Conservation (phyloP, 2,329 filamentous ascomycete genomes). For the Ophiocordyceps sinensis region DNA sequence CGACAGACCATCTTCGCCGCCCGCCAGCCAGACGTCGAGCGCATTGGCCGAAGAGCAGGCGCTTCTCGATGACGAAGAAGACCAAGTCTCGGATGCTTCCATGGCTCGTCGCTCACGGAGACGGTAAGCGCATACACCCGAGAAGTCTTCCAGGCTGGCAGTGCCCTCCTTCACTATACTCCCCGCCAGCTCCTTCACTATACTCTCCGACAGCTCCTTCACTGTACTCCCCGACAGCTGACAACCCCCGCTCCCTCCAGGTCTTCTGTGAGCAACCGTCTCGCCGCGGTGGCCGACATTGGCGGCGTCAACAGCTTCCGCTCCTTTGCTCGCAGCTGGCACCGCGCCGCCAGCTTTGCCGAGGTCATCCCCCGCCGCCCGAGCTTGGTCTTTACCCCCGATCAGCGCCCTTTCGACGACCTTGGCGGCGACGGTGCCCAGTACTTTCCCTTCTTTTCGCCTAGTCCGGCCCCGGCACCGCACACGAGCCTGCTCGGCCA, state of each 20-base stretch:
- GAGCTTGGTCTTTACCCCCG: slow-evolving; percentile 53
- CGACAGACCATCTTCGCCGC: slow-evolving; percentile 25
- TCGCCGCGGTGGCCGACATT: slow-evolving; percentile 50
- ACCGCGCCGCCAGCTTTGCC: slow-evolving; percentile 74
- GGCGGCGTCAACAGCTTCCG: slow-evolving; percentile 90
- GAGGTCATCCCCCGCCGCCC: slow-evolving; percentile 73
- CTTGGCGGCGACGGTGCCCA: slow-evolving; percentile 14
- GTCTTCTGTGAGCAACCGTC: slow-evolving; percentile 42
- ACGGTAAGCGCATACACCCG: slow-evolving; percentile 10
- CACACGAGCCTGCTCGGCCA: slow-evolving; percentile 32
- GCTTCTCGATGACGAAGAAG: slow-evolving; percentile 25
- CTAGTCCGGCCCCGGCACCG: not conserved
- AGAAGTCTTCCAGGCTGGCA: not conserved
- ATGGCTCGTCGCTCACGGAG: slow-evolving; percentile 10
- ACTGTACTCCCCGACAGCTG: too few relatives aligned
- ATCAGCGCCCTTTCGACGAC: slow-evolving; percentile 20
- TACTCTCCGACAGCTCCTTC: too few relatives aligned
- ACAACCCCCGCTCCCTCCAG: too few relatives aligned
- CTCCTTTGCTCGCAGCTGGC: slow-evolving; percentile 86
- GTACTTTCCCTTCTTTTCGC: not conserved
- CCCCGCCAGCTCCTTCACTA: too few relatives aligned
- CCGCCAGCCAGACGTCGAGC: slow-evolving; percentile 18
- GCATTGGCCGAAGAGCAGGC: slow-evolving; percentile 24
- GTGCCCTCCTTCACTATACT: not conserved
- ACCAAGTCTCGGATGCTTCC: slow-evolving; percentile 15